phyloP scores from a whole-genome alignment of 176 grass and related monocot genomes.

The Zoysia japonica region DNA sequence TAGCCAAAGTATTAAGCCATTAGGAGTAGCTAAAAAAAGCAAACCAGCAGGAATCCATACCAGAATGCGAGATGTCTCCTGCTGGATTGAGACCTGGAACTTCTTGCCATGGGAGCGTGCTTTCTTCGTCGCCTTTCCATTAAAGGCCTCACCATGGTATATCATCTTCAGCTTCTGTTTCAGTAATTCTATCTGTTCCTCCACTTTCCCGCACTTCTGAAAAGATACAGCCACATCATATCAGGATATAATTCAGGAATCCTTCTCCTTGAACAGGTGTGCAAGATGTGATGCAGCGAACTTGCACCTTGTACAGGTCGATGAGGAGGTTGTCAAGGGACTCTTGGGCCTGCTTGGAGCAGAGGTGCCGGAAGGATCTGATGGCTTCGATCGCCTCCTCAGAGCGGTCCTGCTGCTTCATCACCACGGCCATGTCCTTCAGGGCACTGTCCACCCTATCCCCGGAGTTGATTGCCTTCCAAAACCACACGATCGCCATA shows the following conservation, averaged over 20 bases:
- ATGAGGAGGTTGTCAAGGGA: constrained; percentile 94
- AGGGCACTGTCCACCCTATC: constrained; percentile 84
- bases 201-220: constrained; percentile 79
- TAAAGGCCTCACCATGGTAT: constrained; percentile 76
- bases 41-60: constrained; percentile 21
- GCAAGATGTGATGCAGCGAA: not conserved
- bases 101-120: constrained; percentile 95
- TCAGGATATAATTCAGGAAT: not conserved
- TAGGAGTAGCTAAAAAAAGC: not conserved
- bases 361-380: constrained; percentile 78
- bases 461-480: constrained; percentile 88
- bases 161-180: constrained; percentile 95
- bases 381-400: constrained; percentile 87
- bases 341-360: constrained; percentile 86
- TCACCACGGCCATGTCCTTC: constrained; percentile 88
- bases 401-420: constrained; percentile 81
- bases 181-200: constrained; percentile 86
- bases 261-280: not conserved
- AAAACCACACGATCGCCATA: constrained; percentile 80
- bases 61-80: constrained; percentile 83
- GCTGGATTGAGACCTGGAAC: constrained; percentile 93
- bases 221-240: not conserved
- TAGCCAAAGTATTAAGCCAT: not conserved
- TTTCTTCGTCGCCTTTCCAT: constrained; percentile 83
- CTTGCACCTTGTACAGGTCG: constrained; percentile 83